Evolutionary conservation across 257 asterid species (phyloP), one percentile per base, ranked within the genome.

Genomic region (Plantago ovata): DNA sequence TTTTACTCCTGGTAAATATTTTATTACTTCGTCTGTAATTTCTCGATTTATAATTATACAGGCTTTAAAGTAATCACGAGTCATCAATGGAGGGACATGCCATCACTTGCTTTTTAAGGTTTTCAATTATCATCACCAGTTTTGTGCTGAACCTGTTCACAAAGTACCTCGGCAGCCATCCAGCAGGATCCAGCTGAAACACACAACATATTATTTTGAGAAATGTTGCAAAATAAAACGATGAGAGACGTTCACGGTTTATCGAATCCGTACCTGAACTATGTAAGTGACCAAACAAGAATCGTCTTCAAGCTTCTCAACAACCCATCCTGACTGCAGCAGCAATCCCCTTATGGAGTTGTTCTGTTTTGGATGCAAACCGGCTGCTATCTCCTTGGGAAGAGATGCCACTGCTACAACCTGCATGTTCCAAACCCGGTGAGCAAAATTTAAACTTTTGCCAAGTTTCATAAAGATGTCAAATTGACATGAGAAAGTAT

Each of bases 371-470:
- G 96, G 96, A 22, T 87, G 89, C 39, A 91, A 45, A 9, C 96
- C 98, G 0, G 88, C 88, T 63, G 98, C 96, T 68, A 87, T 90
- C 70, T 90, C 95, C 64, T 87, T 90, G 0, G 98, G 98, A 20
- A 90, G 87, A 20, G 98, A 90, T 11, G 98, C 96, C 64, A 90
- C 96, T 73, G 98, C 98, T 63, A 90, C 96, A 8, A 86, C 97
- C 97, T 89, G 60, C 38, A 22, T 15, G 12, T 2, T 16, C 16
- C 4, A 7, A 15, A 10, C 56, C 3, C 13, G 11, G 28, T 50
- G 11, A 50, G 56, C 20, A 50, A 49, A 20, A 28, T 28, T 12
- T 16, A 11, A 12, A 21, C 4, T 21, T 49, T 48, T 7, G 9
- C 20, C 13, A 49, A 49, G 4, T 20, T 32, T 49, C 10, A 20